Evolutionary conservation across 192 early-diverging fungal species (phyloP), one percentile per base, ranked within the genome.

Genomic region (Funneliformis geosporum): DNA sequence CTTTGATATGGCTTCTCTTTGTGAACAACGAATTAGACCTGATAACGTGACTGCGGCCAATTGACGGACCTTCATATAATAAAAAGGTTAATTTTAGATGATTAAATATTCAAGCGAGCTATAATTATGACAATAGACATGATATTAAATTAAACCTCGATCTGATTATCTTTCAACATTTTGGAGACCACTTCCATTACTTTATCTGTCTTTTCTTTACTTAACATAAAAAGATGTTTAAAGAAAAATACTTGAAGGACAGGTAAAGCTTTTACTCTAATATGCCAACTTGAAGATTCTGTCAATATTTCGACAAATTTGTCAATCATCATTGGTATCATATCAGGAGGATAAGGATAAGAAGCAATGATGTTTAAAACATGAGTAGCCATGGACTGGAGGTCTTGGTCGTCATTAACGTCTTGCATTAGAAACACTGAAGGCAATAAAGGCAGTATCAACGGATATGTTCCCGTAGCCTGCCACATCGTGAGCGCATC

Each of bases 171-270:
- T 62, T 89, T 85, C 44, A 98, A 80, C 83, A 95, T 88, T 28
- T 42, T 68, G 39, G 89, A 87, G 12, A 97, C 88, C 5, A 90
- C 87, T 50, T 95, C 89, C 82, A 97, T 84, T 8, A 97, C 88
- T 23, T 79, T 77, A 38, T 86, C 73, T 27, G 91, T 86, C 47
- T 89, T 84, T 0, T 89, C 87, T 21, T 81, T 78, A 43, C 87
- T 82, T 83, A 98, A 84, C 50, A 90, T 85, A 64, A 90, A 92
- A 69, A 97, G 76, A 82, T 98, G 93, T 44, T 91, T 87, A 80
- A 97, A 99, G 72, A 91, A 96, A 64, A 97, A 89, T 2, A 96
- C 88, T 79, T 97, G 97, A 42, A 99, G 61, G 0, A 95, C 83
- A 12, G 96, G 96, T 23, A 99, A 84, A 21, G 93, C 88, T 80